Percentiles rank a stretch among this genome's conserved stretches.
Evolutionary conservation across 2,329 filamentous ascomycete genomes (phyloP).

Genomic region (Sclerotinia glacialis): DNA sequence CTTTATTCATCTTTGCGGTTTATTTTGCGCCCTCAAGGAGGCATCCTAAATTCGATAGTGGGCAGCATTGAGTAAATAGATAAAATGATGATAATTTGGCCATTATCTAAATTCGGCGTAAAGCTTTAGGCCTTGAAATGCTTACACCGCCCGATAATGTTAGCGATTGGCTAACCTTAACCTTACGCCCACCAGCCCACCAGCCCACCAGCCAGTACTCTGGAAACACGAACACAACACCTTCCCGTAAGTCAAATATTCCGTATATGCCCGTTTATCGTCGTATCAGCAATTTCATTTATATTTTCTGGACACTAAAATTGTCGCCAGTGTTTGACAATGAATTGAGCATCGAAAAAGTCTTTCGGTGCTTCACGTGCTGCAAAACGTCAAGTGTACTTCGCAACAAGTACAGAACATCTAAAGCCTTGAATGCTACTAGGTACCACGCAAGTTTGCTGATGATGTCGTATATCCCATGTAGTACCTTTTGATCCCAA

Average conservation of each 20-base stretch:
- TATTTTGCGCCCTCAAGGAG: slow-evolving; percentile 28
- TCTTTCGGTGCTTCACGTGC: slow-evolving; percentile 15
- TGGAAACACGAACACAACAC: too few relatives aligned
- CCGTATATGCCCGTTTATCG: not conserved
- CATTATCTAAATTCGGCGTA: not conserved
- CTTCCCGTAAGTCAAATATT: not conserved
- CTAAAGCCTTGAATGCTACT: slow-evolving; percentile 3
- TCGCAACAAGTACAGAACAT: slow-evolving; percentile 12
- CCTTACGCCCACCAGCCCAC: too few relatives aligned
- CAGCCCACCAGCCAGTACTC: too few relatives aligned
- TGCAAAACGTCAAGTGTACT: slow-evolving; percentile 14
- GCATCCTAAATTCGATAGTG: slow-evolving; percentile 26
- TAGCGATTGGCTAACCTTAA: not conserved
- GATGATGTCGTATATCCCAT: slow-evolving; percentile 18
- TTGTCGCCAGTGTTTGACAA: slow-evolving; percentile 7
- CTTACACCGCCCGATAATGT: slow-evolving; percentile 7
- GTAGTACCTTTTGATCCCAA: slow-evolving; percentile 11
- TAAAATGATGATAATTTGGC: not conserved
- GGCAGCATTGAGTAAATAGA: slow-evolving; percentile 2
- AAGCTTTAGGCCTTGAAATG: not conserved
- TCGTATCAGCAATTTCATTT: not conserved
- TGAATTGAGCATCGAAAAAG: slow-evolving; percentile 12
- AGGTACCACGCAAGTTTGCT: slow-evolving; percentile 6
- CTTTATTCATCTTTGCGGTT: slow-evolving; percentile 36
- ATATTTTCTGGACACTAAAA: not conserved